Evolutionary conservation across 371 early-diverging fungal species (phyloP), one percentile per base, ranked within the genome.

Genomic region (Gilbertella persicaria): DNA sequence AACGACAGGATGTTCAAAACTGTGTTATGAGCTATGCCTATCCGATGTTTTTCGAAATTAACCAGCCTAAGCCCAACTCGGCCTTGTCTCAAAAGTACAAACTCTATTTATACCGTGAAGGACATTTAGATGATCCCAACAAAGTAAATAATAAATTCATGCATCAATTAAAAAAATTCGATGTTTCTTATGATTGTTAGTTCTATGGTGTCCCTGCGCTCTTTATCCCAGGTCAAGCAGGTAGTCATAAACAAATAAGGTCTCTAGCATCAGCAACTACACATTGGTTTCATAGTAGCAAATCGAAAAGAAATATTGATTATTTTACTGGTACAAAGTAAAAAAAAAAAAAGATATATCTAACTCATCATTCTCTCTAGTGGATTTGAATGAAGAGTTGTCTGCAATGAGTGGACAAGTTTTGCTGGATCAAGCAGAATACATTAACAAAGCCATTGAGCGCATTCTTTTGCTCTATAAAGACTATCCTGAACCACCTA

Each of bases 201-300:
- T 65, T 73, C 0, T 66, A 54, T 19, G 84, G 93, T 20, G 69
- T 83, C 10, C 97, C 97, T 1, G 85, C 90, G 0, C 69, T 97
- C n/a, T 97, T 97, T 71, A 82, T 97, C 21, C 97, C 95, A 0
- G 97, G 97, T 0, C 90, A 95, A 50, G 93, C 95, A 9, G 96
- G 97, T 10, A 90, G 90, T 49, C 86, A 88, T 57, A 87, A 86
- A 50, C 97, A 96, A 66, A 82, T 87, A 4, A 77, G 93, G n/a
- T 91, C 92, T 3, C 66, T 96, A 8, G 95, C 91, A 7, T 69
- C 86, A 6, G 84, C 81, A 23, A 71, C 88, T 2, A 67, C 88
- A 8, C 55, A 68, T 3, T 66, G 78, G n/a, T 81, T 77, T 45
- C 64, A 81, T 55, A 23, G 40, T 58, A 16, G 49, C 51, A 25